phyloP scores from a whole-genome alignment of 345 rosid genomes.

The Eucalyptus paniculata region DNA sequence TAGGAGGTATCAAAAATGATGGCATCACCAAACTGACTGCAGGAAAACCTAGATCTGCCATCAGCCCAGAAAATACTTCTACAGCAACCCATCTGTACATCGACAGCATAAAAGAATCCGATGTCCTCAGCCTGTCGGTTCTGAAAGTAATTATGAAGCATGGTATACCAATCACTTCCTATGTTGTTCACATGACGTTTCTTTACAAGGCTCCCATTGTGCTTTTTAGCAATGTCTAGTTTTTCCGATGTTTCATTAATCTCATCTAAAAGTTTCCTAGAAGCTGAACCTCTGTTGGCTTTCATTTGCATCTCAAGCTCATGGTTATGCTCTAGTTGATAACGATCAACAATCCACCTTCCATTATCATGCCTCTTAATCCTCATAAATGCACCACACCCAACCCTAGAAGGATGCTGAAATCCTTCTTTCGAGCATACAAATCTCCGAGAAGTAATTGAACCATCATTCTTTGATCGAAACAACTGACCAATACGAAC shows the following conservation, averaged over 20 bases:
- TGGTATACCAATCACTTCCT: conserved; percentile 60
- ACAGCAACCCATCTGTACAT: conserved; percentile 48
- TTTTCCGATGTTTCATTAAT: conserved; percentile 34
- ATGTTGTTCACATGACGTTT: conserved; percentile 32
- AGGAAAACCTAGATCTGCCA: conserved; percentile 75
- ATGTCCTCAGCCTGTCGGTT: conserved; percentile 69
- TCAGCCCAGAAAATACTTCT: conserved; percentile 86
- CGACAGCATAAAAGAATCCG: conserved; percentile 70
- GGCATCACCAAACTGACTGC: conserved; percentile 81
- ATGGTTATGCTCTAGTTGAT: conserved; percentile 71
- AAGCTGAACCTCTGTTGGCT: conserved; percentile 13
- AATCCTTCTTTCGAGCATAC: conserved; percentile 96
- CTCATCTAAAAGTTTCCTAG: conserved; percentile 48
- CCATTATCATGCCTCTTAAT: conserved; percentile 76
- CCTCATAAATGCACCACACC: conserved; percentile 93
- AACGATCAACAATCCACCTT: conserved; percentile 81
- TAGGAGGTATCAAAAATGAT: conserved; percentile 69
- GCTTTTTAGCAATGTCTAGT: conserved; percentile 24
- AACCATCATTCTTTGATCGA: conserved; percentile 73
- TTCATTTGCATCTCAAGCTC: conserved; percentile 34
- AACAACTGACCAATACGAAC: conserved; percentile 87
- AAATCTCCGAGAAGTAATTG: conserved; percentile 75
- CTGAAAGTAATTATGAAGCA: conserved; percentile 70
- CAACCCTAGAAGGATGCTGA: conserved; percentile 90
- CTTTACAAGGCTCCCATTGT: conserved; percentile 8